These are phyloP conservation scores for Ophiocordyceps unilateralis DNA, from an alignment of 2,329 filamentous ascomycete species.

Conservation along the genomic window DNA sequence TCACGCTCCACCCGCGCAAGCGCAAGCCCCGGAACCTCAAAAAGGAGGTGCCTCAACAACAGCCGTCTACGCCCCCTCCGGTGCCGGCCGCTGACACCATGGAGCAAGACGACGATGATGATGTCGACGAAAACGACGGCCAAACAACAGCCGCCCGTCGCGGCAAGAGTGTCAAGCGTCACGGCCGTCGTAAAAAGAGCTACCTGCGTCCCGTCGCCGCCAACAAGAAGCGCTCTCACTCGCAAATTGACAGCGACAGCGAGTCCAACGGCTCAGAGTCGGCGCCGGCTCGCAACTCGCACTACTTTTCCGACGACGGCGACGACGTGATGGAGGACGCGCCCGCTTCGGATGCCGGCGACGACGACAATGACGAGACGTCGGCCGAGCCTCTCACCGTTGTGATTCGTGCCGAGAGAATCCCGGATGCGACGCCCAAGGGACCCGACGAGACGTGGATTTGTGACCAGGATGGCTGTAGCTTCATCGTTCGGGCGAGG, in stretches of 20 bases:
- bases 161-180: conserved; percentile 13
- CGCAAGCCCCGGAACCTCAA: conserved; percentile 2
- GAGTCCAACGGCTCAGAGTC: conserved; percentile 16
- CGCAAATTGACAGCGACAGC: conserved; percentile 20
- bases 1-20: conserved; percentile 9
- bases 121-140: background rate
- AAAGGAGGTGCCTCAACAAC: background rate
- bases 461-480: conserved; percentile 47
- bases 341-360: background rate
- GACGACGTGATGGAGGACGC: conserved; percentile 14
- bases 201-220: conserved; percentile 22
- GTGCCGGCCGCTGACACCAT: background rate
- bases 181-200: conserved; percentile 25
- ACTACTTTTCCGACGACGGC: conserved; percentile 12
- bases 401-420: conserved; percentile 29
- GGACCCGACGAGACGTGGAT: conserved; percentile 48
- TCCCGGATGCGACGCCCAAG: conserved; percentile 29
- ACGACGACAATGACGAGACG: conserved; percentile 11
- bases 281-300: conserved; percentile 13
- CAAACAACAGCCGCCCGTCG: conserved; percentile 8
- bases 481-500: conserved; percentile 45
- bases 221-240: conserved; percentile 26
- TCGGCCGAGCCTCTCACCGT: conserved; percentile 18
- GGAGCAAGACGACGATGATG: conserved; percentile 3
- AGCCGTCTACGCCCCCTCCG: background rate